These are phyloP conservation scores for Kodamaea fukazawae DNA, from an alignment of 805 yeast genomes.

Conservation along the genomic window DNA sequence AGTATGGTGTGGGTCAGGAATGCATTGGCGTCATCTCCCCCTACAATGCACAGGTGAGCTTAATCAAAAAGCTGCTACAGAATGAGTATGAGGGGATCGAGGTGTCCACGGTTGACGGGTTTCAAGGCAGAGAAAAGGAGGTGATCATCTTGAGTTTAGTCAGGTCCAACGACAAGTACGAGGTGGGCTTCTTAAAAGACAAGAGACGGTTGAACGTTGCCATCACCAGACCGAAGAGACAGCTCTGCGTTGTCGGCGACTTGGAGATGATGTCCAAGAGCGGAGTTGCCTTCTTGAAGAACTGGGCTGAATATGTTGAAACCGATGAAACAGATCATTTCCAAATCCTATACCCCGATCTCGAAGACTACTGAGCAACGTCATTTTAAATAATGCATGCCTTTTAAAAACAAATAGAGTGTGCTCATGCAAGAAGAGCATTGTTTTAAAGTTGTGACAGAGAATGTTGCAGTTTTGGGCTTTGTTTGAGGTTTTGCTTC, in stretches of 20 bases:
- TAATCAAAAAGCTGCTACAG: constrained; percentile 48
- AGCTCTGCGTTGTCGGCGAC: constrained; percentile 83
- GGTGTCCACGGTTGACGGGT: constrained; percentile 90
- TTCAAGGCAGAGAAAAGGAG: constrained; percentile 95
- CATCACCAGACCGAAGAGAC: constrained; percentile 84
- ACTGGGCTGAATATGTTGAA: constrained; percentile 73
- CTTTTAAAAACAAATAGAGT: no score
- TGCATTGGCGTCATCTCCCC: constrained; percentile 88
- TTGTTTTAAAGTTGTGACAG: no score
- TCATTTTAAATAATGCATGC: no score
- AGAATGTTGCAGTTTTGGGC: no score
- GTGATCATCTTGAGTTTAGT: constrained; percentile 78
- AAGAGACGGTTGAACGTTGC: constrained; percentile 86
- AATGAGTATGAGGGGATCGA: constrained; percentile 48
- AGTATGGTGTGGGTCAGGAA: constrained; percentile 49
- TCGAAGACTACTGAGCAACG: constrained; percentile 28
- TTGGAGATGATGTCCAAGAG: constrained; percentile 59
- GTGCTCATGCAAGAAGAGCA: no score
- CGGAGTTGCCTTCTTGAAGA: constrained; percentile 47
- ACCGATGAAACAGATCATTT: constrained; percentile 37
- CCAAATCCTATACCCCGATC: constrained; percentile 63
- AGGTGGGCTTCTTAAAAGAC: constrained; percentile 82
- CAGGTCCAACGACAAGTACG: constrained; percentile 66
- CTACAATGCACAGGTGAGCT: constrained; percentile 79
- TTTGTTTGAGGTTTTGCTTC: no score